Conservation (phyloP, 495 filamentous ascomycete species). For the Xylaria grammica region DNA sequence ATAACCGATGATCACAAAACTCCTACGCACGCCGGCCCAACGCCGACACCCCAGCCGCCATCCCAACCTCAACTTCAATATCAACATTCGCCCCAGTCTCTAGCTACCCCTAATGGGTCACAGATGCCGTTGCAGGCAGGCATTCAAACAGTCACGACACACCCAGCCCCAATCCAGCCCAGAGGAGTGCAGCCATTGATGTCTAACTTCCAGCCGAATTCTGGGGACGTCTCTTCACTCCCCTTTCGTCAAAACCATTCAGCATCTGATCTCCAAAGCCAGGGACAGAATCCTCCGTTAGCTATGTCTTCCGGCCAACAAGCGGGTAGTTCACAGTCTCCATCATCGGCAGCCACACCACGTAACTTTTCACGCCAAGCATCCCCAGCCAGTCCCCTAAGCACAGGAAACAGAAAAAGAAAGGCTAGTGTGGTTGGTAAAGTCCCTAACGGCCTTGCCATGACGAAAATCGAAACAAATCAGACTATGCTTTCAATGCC, state of each 20-base stretch:
- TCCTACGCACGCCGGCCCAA: constrained; percentile 48
- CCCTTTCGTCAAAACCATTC: constrained; percentile 22
- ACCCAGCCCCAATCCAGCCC: constrained; percentile 5
- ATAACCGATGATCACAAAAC: constrained; percentile 99
- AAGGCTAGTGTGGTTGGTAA: constrained; percentile 71
- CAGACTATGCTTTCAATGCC: constrained; percentile 44
- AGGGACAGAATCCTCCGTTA: constrained; percentile 26
- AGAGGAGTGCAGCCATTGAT: not conserved
- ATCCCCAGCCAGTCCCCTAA: constrained; percentile 66
- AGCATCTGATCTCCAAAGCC: constrained; percentile 26
- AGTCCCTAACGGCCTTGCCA: constrained; percentile 73
- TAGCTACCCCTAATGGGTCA: constrained; percentile 24
- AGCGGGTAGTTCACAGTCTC: constrained; percentile 40
- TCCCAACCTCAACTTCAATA: constrained; percentile 2
- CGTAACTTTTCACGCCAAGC: constrained; percentile 71
- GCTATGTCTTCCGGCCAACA: constrained; percentile 20
- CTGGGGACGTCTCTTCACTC: constrained; percentile 4
- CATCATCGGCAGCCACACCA: constrained; percentile 60
- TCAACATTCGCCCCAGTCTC: constrained; percentile 31
- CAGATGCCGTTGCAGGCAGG: constrained; percentile 23
- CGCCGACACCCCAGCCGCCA: constrained; percentile 25
- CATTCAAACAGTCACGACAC: constrained; percentile 19
- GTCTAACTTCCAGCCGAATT: constrained; percentile 13
- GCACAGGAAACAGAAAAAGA: constrained; percentile 70
- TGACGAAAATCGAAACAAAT: constrained; percentile 74